Evolutionary conservation across 108 stramenopile species (phyloP).

Genomic region (Epithemia pelagica): DNA sequence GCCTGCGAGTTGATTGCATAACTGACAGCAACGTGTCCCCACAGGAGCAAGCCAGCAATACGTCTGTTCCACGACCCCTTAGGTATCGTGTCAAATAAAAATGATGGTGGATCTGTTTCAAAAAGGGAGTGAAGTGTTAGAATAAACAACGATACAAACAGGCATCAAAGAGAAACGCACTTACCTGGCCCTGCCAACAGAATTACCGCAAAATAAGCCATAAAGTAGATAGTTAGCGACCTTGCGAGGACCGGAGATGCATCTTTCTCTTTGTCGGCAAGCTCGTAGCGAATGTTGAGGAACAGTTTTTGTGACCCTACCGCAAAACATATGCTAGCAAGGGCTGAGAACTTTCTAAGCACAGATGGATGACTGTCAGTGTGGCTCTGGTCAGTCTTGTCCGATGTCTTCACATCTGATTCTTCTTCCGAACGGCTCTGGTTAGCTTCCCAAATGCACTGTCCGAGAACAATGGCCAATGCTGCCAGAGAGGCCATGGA

Average conservation of each 20-base stretch:
- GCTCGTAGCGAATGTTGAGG: slow-evolving; percentile 66
- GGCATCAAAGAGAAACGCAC: too few relatives aligned
- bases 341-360: slow-evolving; percentile 38
- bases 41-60: slow-evolving; percentile 52
- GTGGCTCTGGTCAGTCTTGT: neutral
- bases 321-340: slow-evolving; percentile 61
- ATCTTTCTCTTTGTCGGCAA: slow-evolving; percentile 35
- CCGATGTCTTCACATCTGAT: neutral
- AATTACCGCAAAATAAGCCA: slow-evolving; percentile 40
- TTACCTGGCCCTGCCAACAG: slow-evolving; percentile 32
- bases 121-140: too few relatives aligned
- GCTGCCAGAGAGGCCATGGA: slow-evolving; percentile 38
- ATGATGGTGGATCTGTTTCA: slow-evolving; percentile 43
- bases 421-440: neutral
- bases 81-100: slow-evolving; percentile 62
- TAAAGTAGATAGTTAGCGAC: slow-evolving; percentile 34
- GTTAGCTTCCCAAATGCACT: slow-evolving; percentile 22
- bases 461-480: slow-evolving; percentile 46
- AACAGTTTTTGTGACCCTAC: slow-evolving; percentile 65
- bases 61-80: slow-evolving; percentile 25
- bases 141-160: too few relatives aligned
- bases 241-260: slow-evolving; percentile 45
- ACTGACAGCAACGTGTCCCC: slow-evolving; percentile 64
- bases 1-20: slow-evolving; percentile 77
- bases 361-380: neutral